Conservation (phyloP, 2,329 filamentous ascomycete species). For the Aspergillus terreus region DNA sequence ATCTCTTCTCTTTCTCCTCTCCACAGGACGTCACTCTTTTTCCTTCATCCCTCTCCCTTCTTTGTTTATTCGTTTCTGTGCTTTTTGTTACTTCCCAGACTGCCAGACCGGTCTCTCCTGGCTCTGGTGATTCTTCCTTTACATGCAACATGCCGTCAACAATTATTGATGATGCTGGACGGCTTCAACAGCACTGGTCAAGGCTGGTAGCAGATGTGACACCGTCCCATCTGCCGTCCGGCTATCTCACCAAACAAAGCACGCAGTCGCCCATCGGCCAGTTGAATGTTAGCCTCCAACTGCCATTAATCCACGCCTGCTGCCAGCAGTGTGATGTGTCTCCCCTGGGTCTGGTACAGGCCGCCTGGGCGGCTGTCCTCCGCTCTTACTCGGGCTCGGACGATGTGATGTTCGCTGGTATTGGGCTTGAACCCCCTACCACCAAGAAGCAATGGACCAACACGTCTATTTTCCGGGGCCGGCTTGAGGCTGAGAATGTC, state of each 20-base stretch:
- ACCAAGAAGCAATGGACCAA: conserved; percentile 12
- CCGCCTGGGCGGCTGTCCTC: conserved; percentile 12
- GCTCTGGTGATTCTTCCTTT: conserved; percentile 4
- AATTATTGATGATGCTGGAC: conserved; percentile 9
- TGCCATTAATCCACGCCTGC: conserved; percentile 9
- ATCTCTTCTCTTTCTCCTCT: not conserved
- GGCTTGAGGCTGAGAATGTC: conserved; percentile 5
- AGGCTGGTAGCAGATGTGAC: conserved; percentile 11
- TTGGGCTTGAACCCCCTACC: conserved; percentile 8
- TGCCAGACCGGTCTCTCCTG: conserved; percentile 5
- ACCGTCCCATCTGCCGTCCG: conserved; percentile 11
- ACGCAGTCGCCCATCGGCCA: conserved; percentile 2
- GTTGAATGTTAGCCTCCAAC: conserved; percentile 7
- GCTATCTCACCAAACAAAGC: conserved; percentile 6
- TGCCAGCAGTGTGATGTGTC: conserved; percentile 12
- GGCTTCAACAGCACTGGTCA: conserved; percentile 11
- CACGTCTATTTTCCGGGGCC: conserved; percentile 8
- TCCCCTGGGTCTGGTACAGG: conserved; percentile 9
- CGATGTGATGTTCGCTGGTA: conserved; percentile 11
- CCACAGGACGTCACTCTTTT: not conserved
- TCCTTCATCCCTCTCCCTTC: not conserved
- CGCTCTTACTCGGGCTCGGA: conserved; percentile 12
- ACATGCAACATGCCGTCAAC: conserved; percentile 7
- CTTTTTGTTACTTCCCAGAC: not conserved
- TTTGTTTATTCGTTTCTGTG: conserved; percentile 1